These are phyloP conservation scores for Salix purpurea DNA, from an alignment of 345 rosid species.

Conservation along the genomic window DNA sequence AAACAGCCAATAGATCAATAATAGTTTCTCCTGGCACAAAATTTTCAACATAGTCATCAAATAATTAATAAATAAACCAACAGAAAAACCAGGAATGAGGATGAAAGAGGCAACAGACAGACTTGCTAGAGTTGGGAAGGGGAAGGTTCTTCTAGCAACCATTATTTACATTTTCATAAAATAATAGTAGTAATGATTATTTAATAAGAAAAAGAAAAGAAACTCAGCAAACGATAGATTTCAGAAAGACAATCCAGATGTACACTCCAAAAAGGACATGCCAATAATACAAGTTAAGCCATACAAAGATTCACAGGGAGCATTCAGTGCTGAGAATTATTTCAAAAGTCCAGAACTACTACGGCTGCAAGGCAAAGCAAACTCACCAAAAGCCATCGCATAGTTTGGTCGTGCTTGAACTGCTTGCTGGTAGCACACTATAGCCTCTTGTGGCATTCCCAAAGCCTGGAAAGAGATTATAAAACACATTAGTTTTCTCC, in stretches of 20 bases:
- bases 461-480: constrained; percentile 68
- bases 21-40: not conserved
- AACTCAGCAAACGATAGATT: not conserved
- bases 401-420: constrained; percentile 74
- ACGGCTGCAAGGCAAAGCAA: not conserved
- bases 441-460: constrained; percentile 94
- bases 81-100: not conserved
- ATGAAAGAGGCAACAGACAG: not conserved
- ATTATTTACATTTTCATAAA: not conserved
- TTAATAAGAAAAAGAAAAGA: not conserved
- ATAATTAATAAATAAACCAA: not conserved
- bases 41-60: not conserved
- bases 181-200: not conserved
- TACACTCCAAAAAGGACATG: not conserved
- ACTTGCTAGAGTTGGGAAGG: not conserved
- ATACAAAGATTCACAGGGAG: not conserved
- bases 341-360: not conserved
- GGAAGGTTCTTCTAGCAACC: not conserved
- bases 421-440: constrained; percentile 82
- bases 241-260: not conserved
- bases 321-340: not conserved
- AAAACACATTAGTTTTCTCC: constrained; percentile 34
- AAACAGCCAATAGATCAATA: not conserved
- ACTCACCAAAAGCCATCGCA: constrained; percentile 86
- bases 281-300: not conserved